Evolutionary conservation across 148 eudicot genomes (phyloP).

Genomic region (Spergularia marina): DNA sequence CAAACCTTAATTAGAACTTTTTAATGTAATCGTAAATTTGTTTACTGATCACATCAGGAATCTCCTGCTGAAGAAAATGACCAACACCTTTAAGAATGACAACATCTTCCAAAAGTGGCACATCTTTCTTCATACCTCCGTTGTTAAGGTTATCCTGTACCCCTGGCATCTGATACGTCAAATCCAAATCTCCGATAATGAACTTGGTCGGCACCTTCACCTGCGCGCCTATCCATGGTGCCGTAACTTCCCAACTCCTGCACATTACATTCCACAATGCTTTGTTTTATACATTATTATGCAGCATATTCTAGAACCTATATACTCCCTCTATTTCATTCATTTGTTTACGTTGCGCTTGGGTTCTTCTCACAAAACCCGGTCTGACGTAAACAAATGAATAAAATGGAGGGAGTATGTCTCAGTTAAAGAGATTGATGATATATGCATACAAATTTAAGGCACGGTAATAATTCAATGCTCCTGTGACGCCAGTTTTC

Average conservation of each 20-base stretch:
- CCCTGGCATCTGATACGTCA: constrained; percentile 22
- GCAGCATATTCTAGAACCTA: too few species aligned
- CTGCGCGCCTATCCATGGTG: constrained; percentile 32
- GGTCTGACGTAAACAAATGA: too few species aligned
- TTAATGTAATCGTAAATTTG: constrained; percentile 30
- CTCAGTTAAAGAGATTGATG: too few species aligned
- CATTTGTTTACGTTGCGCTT: too few species aligned
- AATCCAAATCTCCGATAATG: constrained; percentile 29
- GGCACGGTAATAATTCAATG: constrained; percentile 63
- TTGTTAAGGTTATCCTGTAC: constrained; percentile 31
- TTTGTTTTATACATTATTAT: too few species aligned
- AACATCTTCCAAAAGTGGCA: constrained; percentile 31
- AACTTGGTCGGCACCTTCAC: constrained; percentile 34
- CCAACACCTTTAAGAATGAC: constrained; percentile 33
- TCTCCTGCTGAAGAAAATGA: constrained; percentile 35
- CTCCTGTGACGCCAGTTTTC: constrained; percentile 56
- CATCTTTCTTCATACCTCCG: constrained; percentile 37
- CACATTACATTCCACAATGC: neutral
- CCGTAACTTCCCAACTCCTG: constrained; percentile 35
- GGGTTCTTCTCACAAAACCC: too few species aligned
- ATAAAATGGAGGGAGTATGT: too few species aligned
- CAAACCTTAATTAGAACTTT: constrained; percentile 8
- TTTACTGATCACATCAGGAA: constrained; percentile 22
- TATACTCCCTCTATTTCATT: too few species aligned
- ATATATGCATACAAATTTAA: constrained; percentile 46